phyloP scores from a whole-genome alignment of 352 stramenopile species.

The Thraustochytrium sp. region DNA sequence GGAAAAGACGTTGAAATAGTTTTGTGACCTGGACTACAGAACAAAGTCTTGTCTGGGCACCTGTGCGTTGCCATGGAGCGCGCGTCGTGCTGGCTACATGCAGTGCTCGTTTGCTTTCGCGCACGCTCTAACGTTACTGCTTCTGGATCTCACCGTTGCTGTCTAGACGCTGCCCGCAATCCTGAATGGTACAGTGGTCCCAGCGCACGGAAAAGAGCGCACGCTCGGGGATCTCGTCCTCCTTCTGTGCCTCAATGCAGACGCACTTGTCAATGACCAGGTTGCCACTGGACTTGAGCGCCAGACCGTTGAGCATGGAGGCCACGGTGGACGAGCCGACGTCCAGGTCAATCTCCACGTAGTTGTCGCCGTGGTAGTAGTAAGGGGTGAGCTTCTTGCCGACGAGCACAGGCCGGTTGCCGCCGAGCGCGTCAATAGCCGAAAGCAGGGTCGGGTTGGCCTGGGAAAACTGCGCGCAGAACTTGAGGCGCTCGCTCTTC shows the following conservation, averaged over 20 bases:
- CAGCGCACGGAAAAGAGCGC: constrained; percentile 20
- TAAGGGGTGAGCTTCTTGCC: not conserved
- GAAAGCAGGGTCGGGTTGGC: not conserved
- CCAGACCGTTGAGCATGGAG: constrained; percentile 33
- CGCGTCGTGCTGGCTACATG: not conserved
- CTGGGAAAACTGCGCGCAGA: not conserved
- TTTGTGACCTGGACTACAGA: too few species aligned
- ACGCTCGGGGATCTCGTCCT: constrained; percentile 23
- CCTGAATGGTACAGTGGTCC: constrained; percentile 2
- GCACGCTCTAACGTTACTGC: not conserved
- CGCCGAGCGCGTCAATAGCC: constrained; percentile 16
- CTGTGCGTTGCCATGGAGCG: too few species aligned
- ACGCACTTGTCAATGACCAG: constrained; percentile 15
- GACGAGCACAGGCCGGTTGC: constrained; percentile 25
- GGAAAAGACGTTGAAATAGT: too few species aligned
- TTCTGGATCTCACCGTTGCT: not conserved
- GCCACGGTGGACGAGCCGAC: constrained; percentile 27
- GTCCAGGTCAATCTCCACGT: constrained; percentile 29
- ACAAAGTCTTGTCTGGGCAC: too few species aligned
- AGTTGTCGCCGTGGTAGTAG: constrained; percentile 22
- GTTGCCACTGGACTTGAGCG: constrained; percentile 15
- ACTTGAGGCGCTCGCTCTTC: constrained; percentile 37
- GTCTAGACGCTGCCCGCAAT: not conserved
- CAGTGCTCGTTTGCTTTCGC: not conserved
- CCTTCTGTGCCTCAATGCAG: constrained; percentile 7